Percentiles rank a stretch among this genome's conserved stretches.
phyloP scores from a whole-genome alignment of 305 asterid species.

The Fraxinus paxiana region DNA sequence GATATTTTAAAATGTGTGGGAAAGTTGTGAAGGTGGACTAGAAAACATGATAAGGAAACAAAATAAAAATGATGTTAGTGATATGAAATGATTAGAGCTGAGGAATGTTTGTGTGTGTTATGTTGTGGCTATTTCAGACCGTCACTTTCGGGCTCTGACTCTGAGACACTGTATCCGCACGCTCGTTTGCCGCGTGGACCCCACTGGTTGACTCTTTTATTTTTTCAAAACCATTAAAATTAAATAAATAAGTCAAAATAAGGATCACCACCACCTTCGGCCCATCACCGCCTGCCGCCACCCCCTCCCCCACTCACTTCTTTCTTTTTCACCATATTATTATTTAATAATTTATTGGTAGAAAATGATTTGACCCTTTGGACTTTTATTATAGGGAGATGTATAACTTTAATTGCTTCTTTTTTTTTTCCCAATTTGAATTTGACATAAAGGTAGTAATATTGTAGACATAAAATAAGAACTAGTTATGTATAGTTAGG shows the following conservation, averaged over 20 bases:
- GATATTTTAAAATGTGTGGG: slow-evolving; percentile 5
- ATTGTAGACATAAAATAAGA: background rate
- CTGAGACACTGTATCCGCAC: slow-evolving; percentile 47
- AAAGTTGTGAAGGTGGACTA: background rate
- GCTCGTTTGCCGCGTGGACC: slow-evolving; percentile 57
- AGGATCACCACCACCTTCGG: slow-evolving; percentile 22
- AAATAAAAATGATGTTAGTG: slow-evolving; percentile 6
- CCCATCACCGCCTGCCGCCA: slow-evolving; percentile 13
- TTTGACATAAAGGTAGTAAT: background rate
- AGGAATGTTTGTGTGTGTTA: slow-evolving; percentile 21
- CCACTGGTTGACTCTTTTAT: slow-evolving; percentile 37
- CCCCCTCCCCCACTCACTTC: background rate
- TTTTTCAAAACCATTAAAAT: background rate
- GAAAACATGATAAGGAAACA: slow-evolving; percentile 16
- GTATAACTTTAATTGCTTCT: background rate
- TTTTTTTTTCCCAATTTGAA: background rate
- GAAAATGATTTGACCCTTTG: background rate
- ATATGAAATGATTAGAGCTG: slow-evolving; percentile 22
- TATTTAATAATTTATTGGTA: background rate
- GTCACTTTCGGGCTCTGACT: slow-evolving; percentile 49
- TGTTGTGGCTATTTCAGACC: background rate
- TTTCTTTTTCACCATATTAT: background rate
- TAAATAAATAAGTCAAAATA: slow-evolving; percentile 25
- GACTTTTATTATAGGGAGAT: background rate
- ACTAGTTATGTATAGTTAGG: background rate